Evolutionary conservation across 176 grass and related monocot genomes (phyloP), one percentile per base, ranked within the genome.

Genomic region (Musa itinerans): DNA sequence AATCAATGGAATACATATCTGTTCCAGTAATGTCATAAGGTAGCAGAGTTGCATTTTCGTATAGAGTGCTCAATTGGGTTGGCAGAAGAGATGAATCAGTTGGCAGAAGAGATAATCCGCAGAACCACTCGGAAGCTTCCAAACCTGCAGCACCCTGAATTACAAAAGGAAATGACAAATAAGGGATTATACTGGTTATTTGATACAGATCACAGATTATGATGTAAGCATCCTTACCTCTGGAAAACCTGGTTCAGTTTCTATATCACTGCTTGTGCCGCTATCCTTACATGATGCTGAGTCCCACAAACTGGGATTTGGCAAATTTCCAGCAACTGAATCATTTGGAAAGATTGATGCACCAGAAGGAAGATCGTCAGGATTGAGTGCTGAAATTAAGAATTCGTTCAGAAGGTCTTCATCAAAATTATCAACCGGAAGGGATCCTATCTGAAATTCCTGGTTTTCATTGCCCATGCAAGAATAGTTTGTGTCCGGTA

Each of bases 1-100:
- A 87, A 71, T 83, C 86, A 20, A 89, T 76, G 2, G 86, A 94
- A 74, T 87, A 76, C 65, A 86, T 74, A 58, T 99, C 95, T 57
- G 80, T 86, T 74, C 83, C 85, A 67, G 65, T 77, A 76, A 52
- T 62, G 66, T 86, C 90, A 51, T 75, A 90, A 69, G 89, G 90
- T 66, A 93, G 80, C 25, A 85, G 68, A 58, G 50, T 1, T 74
- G 80, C 24, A 83, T 85, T 71, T 79, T 92, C 87, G 82, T 87
- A 89, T 11, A 77, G 56, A 67, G 80, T 70, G 75, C 71, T 81
- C 20, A 82, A 50, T 16, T 87, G 82, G 19, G 68, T 66, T 52
- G 59, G 68, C 67, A 81, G 73, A 57, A 34, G 74, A 24, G 82
- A 34, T 11, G 65, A 65, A n/a, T 81, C 79, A 57, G 49, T 54